Percentiles rank a stretch among this genome's conserved stretches.
Conservation (phyloP, 257 asterid genomes). For the Knoxia roxburghii region DNA sequence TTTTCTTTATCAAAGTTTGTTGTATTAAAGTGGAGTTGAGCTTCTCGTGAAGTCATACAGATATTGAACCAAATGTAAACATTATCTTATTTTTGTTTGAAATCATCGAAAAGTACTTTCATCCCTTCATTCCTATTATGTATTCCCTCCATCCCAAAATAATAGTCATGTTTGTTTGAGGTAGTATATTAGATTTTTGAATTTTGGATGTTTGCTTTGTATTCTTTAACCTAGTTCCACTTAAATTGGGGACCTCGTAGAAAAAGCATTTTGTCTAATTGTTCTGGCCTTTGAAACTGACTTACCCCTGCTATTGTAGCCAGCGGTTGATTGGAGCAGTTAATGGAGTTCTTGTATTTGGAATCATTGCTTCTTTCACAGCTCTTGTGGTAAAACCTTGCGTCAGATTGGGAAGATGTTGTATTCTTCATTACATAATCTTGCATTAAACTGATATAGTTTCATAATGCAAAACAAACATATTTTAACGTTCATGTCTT, state of each 20-base stretch:
- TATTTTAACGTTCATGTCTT: not conserved
- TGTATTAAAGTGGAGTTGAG: not conserved
- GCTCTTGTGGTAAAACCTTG: constrained; percentile 70
- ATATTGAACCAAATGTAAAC: not conserved
- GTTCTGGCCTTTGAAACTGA: constrained; percentile 15
- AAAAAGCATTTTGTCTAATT: not conserved
- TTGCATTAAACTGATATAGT: not conserved
- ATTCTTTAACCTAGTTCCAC: not conserved
- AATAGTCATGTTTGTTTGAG: too few relatives aligned
- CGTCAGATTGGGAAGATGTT: not conserved
- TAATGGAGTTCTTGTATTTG: constrained; percentile 69
- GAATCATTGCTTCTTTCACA: constrained; percentile 61
- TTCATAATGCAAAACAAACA: not conserved
- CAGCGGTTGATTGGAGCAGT: constrained; percentile 81
- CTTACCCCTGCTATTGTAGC: constrained; percentile 35
- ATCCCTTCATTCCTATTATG: not conserved
- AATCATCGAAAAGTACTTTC: not conserved
- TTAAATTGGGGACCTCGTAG: not conserved
- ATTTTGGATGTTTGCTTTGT: not conserved
- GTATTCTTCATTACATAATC: not conserved
- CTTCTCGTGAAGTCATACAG: not conserved
- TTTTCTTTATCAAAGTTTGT: not conserved
- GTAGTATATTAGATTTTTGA: too few relatives aligned
- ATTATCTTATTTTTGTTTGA: not conserved
- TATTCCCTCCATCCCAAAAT: too few relatives aligned